Percentiles rank a stretch among this genome's conserved stretches.
These are phyloP conservation scores for Ochetophila trinervis DNA, from an alignment of 306 rosid species.

Conservation along the genomic window DNA sequence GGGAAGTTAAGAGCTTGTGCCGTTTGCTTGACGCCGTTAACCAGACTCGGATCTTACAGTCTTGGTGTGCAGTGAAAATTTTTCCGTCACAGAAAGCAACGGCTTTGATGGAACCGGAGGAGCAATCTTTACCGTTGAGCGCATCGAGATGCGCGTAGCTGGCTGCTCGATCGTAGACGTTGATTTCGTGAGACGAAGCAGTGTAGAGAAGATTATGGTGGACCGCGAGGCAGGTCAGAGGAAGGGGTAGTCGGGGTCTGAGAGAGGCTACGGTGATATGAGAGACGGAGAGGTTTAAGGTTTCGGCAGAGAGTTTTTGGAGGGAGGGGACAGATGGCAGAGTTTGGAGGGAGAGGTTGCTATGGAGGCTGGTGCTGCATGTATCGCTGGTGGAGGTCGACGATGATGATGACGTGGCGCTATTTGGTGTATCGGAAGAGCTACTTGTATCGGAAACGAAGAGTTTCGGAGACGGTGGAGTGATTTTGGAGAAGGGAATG, in stretches of 20 bases:
- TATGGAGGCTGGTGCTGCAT: slow-evolving; percentile 36
- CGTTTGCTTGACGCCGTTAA: slow-evolving; percentile 5
- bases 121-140: slow-evolving; percentile 34
- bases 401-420: slow-evolving; percentile 12
- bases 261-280: slow-evolving; percentile 42
- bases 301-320: slow-evolving; percentile 49
- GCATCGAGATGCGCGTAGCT: slow-evolving; percentile 24
- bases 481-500: background rate
- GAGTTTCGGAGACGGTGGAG: background rate
- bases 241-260: slow-evolving; percentile 28
- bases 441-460: slow-evolving; percentile 28
- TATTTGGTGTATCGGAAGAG: slow-evolving; percentile 28
- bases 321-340: slow-evolving; percentile 81
- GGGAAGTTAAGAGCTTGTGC: slow-evolving; percentile 40
- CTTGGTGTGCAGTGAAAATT: slow-evolving; percentile 75
- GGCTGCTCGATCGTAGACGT: slow-evolving; percentile 56
- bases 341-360: slow-evolving; percentile 63
- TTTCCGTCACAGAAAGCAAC: slow-evolving; percentile 39
- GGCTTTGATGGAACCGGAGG: slow-evolving; percentile 74
- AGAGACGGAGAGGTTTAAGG: slow-evolving; percentile 33
- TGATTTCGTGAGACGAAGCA: slow-evolving; percentile 57
- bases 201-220: slow-evolving; percentile 56
- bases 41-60: slow-evolving; percentile 81
- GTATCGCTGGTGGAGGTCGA: slow-evolving; percentile 21
- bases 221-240: slow-evolving; percentile 63